phyloP scores from a whole-genome alignment of 306 rosid genomes.

The Coriaria nepalensis region DNA sequence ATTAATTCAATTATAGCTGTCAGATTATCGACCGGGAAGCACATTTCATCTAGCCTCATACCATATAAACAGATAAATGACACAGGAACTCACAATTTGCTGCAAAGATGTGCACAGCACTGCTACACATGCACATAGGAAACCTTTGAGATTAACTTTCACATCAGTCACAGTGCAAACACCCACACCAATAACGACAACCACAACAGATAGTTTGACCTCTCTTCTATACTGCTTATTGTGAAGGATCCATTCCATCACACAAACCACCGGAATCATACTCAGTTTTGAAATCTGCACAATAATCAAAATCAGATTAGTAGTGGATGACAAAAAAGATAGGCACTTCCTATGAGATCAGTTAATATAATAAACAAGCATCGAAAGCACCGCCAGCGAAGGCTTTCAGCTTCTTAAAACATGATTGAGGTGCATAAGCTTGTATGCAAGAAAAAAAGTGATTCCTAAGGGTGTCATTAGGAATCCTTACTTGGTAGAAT shows the following conservation, averaged over 20 bases:
- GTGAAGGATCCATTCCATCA: slow-evolving; percentile 91
- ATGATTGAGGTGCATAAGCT: not conserved
- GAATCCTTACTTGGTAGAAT: slow-evolving; percentile 55
- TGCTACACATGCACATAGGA: slow-evolving; percentile 55
- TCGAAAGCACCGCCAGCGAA: not conserved
- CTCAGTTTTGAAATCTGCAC: slow-evolving; percentile 79
- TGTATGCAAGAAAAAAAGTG: not conserved
- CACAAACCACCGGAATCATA: slow-evolving; percentile 97
- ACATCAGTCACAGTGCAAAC: slow-evolving; percentile 93
- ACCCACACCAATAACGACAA: slow-evolving; percentile 83
- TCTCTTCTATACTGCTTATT: slow-evolving; percentile 63
- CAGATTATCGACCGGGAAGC: no score
- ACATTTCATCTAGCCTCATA: no score
- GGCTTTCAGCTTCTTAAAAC: not conserved
- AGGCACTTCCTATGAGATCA: no score
- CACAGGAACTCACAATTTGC: slow-evolving; percentile 67
- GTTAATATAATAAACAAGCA: not conserved
- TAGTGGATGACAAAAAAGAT: not conserved
- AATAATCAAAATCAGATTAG: slow-evolving; percentile 1
- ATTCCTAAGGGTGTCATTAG: not conserved
- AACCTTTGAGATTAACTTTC: slow-evolving; percentile 75
- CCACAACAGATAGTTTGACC: slow-evolving; percentile 61
- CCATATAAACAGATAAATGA: slow-evolving; percentile 2
- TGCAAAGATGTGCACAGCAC: slow-evolving; percentile 78
- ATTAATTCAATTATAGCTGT: no score